Evolutionary conservation across 371 early-diverging fungal species (phyloP).

Genomic region (Massospora cicadina): DNA sequence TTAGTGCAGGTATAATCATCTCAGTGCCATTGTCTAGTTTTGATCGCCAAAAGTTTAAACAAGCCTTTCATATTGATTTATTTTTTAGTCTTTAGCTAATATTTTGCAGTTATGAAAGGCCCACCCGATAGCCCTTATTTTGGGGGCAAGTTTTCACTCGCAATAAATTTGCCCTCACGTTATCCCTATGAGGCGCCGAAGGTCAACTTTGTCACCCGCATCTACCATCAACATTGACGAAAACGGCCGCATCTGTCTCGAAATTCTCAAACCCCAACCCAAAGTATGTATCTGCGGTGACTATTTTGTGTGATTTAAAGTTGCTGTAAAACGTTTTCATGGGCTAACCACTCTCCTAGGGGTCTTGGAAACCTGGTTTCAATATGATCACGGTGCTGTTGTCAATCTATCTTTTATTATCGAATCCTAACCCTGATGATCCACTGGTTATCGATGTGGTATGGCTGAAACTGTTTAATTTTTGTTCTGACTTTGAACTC

Average conservation of each 20-base stretch:
- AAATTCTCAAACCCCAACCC: slow-evolving; percentile 24
- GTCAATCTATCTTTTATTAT: slow-evolving; percentile 15
- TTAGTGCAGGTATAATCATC: background rate
- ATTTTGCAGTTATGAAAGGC: slow-evolving; percentile 3
- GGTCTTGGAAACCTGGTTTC: slow-evolving; percentile 16
- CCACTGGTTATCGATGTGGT: slow-evolving; percentile 17
- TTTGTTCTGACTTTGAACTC: background rate
- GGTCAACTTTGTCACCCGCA: slow-evolving; percentile 93
- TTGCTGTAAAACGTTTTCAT: background rate
- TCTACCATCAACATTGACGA: slow-evolving; percentile 99
- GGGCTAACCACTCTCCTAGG: slow-evolving; percentile 6
- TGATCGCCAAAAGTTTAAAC: background rate
- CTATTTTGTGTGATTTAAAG: background rate
- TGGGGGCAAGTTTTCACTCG: slow-evolving; percentile 1
- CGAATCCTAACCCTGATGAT: slow-evolving; percentile 19
- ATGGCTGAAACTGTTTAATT: background rate
- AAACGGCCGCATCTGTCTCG: slow-evolving; percentile 89
- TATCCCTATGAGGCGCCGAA: slow-evolving; percentile 97
- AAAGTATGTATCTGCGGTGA: background rate
- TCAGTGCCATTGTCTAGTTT: background rate
- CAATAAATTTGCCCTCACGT: background rate
- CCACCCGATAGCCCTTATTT: slow-evolving; percentile 9
- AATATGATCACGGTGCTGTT: slow-evolving; percentile 15
- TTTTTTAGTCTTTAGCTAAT: background rate
- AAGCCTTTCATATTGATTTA: too few species aligned